These are phyloP conservation scores for Scalesia atractyloides DNA, from an alignment of 129 eudicot genomes.

Conservation along the genomic window DNA sequence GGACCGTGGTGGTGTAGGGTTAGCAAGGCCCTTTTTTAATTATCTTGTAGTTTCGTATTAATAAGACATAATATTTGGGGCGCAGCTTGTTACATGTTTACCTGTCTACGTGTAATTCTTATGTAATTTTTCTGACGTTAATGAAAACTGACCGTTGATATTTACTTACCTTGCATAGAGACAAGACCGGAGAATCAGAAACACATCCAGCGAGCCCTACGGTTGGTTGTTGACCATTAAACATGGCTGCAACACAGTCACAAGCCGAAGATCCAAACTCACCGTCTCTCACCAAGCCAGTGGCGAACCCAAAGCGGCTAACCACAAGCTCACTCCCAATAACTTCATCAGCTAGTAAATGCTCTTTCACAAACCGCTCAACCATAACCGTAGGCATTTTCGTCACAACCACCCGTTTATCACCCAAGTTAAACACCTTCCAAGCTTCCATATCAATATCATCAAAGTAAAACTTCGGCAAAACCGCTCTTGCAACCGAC, in stretches of 20 bases:
- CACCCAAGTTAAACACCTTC: constrained; percentile 64
- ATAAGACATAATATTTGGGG: no score
- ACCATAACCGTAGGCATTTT: constrained; percentile 81
- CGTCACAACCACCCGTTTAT: constrained; percentile 73
- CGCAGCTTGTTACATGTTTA: no score
- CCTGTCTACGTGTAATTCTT: no score
- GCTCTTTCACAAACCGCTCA: constrained; percentile 87
- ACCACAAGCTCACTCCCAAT: constrained; percentile 77
- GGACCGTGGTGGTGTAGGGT: no score
- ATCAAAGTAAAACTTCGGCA: constrained; percentile 83
- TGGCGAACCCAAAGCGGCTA: constrained; percentile 75
- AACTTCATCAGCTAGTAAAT: constrained; percentile 75
- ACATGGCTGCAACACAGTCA: constrained; percentile 39
- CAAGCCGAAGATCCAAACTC: constrained; percentile 31
- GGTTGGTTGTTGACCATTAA: constrained; percentile 48
- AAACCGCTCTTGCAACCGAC: constrained; percentile 87
- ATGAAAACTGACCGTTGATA: no score
- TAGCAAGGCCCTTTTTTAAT: no score
- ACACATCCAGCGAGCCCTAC: constrained; percentile 58
- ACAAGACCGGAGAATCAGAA: constrained; percentile 43
- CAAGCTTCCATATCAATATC: constrained; percentile 83
- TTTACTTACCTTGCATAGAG: constrained; percentile 63
- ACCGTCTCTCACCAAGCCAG: constrained; percentile 56
- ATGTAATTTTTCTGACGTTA: no score
- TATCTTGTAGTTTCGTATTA: no score